Conservation (phyloP, 2,329 filamentous ascomycete genomes). For the Phyllachora maydis region DNA sequence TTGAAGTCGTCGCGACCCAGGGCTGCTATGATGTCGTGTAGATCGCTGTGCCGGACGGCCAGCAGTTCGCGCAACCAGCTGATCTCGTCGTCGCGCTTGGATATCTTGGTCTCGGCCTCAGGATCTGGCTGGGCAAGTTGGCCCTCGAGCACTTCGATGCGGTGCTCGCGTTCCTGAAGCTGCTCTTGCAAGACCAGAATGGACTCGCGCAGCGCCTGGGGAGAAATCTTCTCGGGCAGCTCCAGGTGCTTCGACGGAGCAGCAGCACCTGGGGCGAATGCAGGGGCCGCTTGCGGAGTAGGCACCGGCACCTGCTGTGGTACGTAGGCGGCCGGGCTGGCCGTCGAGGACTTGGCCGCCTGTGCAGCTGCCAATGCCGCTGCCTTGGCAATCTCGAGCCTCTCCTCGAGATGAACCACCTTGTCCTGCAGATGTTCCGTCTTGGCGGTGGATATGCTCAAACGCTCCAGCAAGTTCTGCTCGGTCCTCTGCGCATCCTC, state of each 20-base stretch:
- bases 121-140: slow-evolving; percentile 48
- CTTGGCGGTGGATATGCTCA: slow-evolving; percentile 69
- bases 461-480: slow-evolving; percentile 58
- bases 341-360: slow-evolving; percentile 40
- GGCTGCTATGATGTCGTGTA: slow-evolving; percentile 75
- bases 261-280: slow-evolving; percentile 8
- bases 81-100: slow-evolving; percentile 86
- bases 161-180: slow-evolving; percentile 77
- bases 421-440: slow-evolving; percentile 72
- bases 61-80: slow-evolving; percentile 87
- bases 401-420: slow-evolving; percentile 69
- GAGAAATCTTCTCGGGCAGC: slow-evolving; percentile 71
- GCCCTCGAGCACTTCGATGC: slow-evolving; percentile 72
- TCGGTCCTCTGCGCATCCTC: slow-evolving; percentile 73
- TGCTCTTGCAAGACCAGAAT: slow-evolving; percentile 95
- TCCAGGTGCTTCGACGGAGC: slow-evolving; percentile 17
- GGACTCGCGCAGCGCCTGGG: slow-evolving; percentile 84
- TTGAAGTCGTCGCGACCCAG: slow-evolving; percentile 60
- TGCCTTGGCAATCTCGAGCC: slow-evolving; percentile 73
- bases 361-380: slow-evolving; percentile 67
- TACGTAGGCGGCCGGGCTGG: slow-evolving; percentile 7
- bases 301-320: slow-evolving; percentile 7
- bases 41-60: slow-evolving; percentile 72
- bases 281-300: too few relatives aligned
- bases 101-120: slow-evolving; percentile 62